A percentile compares a stretch with the other conserved stretches of the same genome.
phyloP scores from a whole-genome alignment of 352 stramenopile genomes.

The Phytophthora citricola region DNA sequence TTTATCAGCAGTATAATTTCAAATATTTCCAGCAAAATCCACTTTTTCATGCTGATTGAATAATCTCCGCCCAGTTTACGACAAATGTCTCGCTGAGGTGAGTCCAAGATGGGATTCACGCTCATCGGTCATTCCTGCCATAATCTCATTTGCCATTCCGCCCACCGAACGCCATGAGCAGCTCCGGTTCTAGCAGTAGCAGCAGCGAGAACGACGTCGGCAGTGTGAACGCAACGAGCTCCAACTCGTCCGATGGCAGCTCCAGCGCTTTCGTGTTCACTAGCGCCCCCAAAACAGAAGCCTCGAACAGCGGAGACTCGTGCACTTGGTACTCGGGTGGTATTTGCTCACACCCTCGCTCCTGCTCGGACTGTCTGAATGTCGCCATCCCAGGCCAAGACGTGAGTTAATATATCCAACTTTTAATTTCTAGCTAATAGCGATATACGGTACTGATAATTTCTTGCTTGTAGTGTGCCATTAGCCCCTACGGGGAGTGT shows the following conservation, averaged over 20 bases:
- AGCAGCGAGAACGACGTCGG: conserved; percentile 16
- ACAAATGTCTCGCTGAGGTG: conserved; percentile 7
- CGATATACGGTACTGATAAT: conserved; percentile 3
- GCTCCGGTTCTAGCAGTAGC: conserved; percentile 3
- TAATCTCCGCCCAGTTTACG: conserved; percentile 22
- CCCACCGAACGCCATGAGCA: conserved; percentile 20
- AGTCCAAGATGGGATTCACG: conserved; percentile 14
- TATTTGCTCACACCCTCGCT: conserved; percentile 38
- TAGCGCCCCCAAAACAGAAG: conserved; percentile 23
- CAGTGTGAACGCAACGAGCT: conserved; percentile 18
- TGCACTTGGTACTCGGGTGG: conserved; percentile 42
- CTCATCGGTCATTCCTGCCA: conserved; percentile 5
- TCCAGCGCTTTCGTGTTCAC: conserved; percentile 22
- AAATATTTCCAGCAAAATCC: conserved; percentile 11
- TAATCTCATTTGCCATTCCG: conserved; percentile 27
- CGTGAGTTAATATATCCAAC: conserved; percentile 23
- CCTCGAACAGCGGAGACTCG: conserved; percentile 31
- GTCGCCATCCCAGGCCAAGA: conserved; percentile 34
- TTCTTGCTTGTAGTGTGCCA: conserved; percentile 34
- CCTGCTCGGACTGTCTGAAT: conserved; percentile 48
- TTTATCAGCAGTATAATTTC: not conserved
- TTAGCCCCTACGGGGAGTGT: conserved; percentile 42
- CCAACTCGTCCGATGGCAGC: not conserved
- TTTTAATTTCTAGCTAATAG: not conserved
- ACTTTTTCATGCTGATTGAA: conserved; percentile 17